phyloP scores from a whole-genome alignment of 1,284 basidiomycete genomes.

The Fomitiporia mediterranea region DNA sequence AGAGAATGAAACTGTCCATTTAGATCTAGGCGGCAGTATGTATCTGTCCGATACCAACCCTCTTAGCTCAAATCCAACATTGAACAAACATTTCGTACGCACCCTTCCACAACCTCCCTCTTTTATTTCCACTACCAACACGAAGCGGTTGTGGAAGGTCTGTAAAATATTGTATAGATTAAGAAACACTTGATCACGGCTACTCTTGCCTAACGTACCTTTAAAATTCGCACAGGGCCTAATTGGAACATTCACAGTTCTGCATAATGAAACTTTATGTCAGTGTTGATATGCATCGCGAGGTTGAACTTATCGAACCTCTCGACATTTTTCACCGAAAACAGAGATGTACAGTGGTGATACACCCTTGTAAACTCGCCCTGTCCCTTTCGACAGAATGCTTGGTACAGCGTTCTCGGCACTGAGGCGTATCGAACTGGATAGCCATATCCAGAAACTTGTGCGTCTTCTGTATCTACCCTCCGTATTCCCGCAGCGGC shows the following conservation, averaged over 20 bases:
- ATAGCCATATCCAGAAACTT: constrained; percentile 42
- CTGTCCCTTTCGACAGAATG: constrained; percentile 41
- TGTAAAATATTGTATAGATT: not conserved
- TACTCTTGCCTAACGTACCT: constrained; percentile 31
- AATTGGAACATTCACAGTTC: constrained; percentile 49
- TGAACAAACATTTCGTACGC: no score
- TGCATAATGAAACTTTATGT: no score
- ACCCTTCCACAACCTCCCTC: not conserved
- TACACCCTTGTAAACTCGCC: constrained; percentile 28
- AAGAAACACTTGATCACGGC: constrained; percentile 2
- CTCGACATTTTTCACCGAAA: constrained; percentile 40
- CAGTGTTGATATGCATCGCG: no score
- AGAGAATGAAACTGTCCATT: constrained; percentile 52
- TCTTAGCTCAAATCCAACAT: no score
- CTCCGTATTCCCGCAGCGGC: constrained; percentile 1
- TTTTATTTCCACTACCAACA: not conserved
- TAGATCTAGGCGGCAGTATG: constrained; percentile 50
- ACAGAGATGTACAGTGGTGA: constrained; percentile 49
- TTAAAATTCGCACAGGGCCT: constrained; percentile 40
- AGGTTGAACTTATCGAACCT: constrained; percentile 35
- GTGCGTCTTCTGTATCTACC: not conserved
- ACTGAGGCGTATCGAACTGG: constrained; percentile 38
- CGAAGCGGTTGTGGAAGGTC: not conserved
- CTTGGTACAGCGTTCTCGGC: constrained; percentile 56
- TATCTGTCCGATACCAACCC: no score